These are phyloP conservation scores for Chrysanthemum makinoi DNA, from an alignment of 129 eudicot species.

Conservation along the genomic window DNA sequence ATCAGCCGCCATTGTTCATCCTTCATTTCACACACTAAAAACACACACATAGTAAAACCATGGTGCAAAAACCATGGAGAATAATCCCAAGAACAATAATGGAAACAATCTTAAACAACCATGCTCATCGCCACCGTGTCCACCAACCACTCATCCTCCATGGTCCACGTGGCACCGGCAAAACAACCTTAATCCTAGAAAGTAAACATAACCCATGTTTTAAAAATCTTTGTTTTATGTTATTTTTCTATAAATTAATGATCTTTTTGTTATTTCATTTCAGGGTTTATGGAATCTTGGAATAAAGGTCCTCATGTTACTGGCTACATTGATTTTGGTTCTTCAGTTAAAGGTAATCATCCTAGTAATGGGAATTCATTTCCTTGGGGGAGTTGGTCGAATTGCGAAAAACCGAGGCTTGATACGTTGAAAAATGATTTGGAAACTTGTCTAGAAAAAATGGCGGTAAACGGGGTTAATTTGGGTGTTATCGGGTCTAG, in stretches of 20 bases:
- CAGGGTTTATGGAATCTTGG: conserved; percentile 82
- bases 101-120: conserved; percentile 85
- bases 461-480: conserved; percentile 55
- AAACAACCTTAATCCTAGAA: conserved; percentile 92
- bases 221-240: not conserved
- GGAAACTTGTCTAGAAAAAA: conserved; percentile 63
- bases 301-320: conserved; percentile 80
- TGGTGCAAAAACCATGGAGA: conserved; percentile 71
- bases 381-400: conserved; percentile 87
- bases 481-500: conserved; percentile 70
- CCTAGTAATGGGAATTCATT: conserved; percentile 65
- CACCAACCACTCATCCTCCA: conserved; percentile 92
- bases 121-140: conserved; percentile 81
- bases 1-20: not conserved
- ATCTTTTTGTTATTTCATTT: not conserved
- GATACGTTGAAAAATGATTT: conserved; percentile 44
- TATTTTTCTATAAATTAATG: not conserved
- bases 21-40: conserved; percentile 13
- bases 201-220: conserved; percentile 34
- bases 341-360: conserved; percentile 54
- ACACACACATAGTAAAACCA: no score
- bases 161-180: conserved; percentile 97
- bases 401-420: conserved; percentile 53
- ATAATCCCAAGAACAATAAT: conserved; percentile 72
- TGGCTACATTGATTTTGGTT: conserved; percentile 80